A percentile compares a stretch with the other conserved stretches of the same genome.
Evolutionary conservation across 2,329 filamentous ascomycete genomes (phyloP).

Genomic region (Pseudopyricularia cyperi): DNA sequence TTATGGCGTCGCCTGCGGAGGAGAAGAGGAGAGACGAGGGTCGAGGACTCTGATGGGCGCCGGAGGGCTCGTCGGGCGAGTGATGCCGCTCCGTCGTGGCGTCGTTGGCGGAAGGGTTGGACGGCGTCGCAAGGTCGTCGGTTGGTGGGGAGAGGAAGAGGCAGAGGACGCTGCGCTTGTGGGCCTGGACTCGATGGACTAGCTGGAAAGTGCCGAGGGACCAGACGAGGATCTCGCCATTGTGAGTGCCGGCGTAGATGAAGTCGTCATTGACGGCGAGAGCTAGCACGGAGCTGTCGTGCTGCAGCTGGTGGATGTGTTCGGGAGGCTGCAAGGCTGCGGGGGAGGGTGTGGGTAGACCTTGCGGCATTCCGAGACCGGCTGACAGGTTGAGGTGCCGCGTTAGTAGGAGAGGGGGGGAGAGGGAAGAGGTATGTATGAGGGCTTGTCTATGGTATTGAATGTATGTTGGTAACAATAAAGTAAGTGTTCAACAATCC

Average conservation of each 20-base stretch:
- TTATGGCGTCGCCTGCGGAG: slow-evolving; percentile 81
- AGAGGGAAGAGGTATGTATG: not conserved
- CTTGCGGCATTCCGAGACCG: not conserved
- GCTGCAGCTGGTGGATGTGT: slow-evolving; percentile 60
- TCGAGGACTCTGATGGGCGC: not conserved
- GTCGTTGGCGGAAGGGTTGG: not conserved
- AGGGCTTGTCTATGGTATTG: too few relatives aligned
- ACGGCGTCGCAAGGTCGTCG: slow-evolving; percentile 12
- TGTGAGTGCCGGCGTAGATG: slow-evolving; percentile 86
- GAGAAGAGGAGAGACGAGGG: slow-evolving; percentile 58
- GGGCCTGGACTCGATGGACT: slow-evolving; percentile 67
- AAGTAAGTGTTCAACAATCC: too few relatives aligned
- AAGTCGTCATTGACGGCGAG: slow-evolving; percentile 68
- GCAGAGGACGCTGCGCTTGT: slow-evolving; percentile 81
- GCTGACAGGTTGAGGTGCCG: not conserved
- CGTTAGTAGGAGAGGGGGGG: not conserved
- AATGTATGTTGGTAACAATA: too few relatives aligned
- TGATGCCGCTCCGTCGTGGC: not conserved
- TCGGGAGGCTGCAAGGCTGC: slow-evolving; percentile 30
- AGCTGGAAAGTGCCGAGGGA: slow-evolving; percentile 79
- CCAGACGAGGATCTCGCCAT: slow-evolving; percentile 88
- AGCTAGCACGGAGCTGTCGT: slow-evolving; percentile 68
- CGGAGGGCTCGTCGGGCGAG: slow-evolving; percentile 27
- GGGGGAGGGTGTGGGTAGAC: not conserved
- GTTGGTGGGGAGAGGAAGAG: slow-evolving; percentile 68